Base-by-base conservation (phyloP, 352 stramenopile species). In the Phytophthora constricta region DNA sequence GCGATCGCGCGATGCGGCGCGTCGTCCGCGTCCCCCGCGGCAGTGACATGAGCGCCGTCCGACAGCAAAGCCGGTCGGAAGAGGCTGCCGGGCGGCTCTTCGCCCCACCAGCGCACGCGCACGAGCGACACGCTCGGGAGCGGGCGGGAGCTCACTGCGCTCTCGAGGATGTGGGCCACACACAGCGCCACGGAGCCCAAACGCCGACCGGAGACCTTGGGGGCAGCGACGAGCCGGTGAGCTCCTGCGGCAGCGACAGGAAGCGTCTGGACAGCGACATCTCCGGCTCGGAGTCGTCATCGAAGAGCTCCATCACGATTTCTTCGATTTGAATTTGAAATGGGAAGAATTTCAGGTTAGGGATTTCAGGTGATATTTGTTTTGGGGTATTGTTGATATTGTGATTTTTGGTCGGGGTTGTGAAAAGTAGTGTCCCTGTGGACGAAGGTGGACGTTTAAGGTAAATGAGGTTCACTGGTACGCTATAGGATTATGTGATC, bases 51-150 rank as follows among this genome's bases (percentile, higher is more conserved):
- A 33, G 16, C 22, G 8, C 61, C 60, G 19, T 28, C 39, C 2
- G 54, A 54, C 45, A 75, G 19, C 22, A 78, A 27, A 41, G 1
- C 31, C 4, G 82, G 82, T 2, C 82, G 75, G 55, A 90, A 88
- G 14, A 90, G 75, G 25, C 72, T 82, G 0, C 70, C 72, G 0
- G 68, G 69, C n/a, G 39, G 31, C 19, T 83, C 68, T 47, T 90
- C 81, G 7, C 81, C 81, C 79, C 79, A 88, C 81, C 81, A 90
- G 28, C 76, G 77, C 45, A 81, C 70, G 26, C 81, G 81, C 43
- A 90, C 77, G 43, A 90, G 72, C 39, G 70, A 65, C 43, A 62
- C 50, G 5, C 33, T 59, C 19, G 80, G 77, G 53, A 89, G 52
- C 4, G 58, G 52, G 4, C 20, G 54, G 39, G 58, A 65, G 11